Evolutionary conservation across 192 early-diverging fungal species (phyloP).

Genomic region (Coemansia sp.): DNA sequence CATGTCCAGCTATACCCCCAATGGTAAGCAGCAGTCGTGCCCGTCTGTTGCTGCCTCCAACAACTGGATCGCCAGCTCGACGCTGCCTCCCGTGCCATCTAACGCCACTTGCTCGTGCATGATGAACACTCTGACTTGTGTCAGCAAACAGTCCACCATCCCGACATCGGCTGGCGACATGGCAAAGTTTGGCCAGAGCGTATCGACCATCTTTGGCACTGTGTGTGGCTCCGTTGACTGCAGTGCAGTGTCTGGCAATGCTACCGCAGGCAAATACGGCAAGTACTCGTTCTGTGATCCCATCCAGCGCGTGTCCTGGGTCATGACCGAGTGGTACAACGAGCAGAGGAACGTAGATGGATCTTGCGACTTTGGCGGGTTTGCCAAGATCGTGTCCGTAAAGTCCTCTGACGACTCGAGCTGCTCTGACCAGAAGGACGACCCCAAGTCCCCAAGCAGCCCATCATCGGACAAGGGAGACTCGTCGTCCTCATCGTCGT

Average conservation of each 20-base stretch:
- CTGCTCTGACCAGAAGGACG: constrained; percentile 44
- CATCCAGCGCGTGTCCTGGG: constrained; percentile 51
- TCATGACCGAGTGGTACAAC: constrained; percentile 55
- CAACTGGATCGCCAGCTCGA: constrained; percentile 61
- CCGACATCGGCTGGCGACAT: constrained; percentile 28
- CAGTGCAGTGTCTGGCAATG: constrained; percentile 34
- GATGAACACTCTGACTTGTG: constrained; percentile 61
- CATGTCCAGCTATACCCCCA: constrained; percentile 59
- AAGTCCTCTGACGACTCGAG: constrained; percentile 32
- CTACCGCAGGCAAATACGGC: constrained; percentile 44
- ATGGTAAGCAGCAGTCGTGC: constrained; percentile 43
- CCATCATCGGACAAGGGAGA: not conserved
- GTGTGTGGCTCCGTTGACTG: constrained; percentile 49
- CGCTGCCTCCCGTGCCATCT: constrained; percentile 67
- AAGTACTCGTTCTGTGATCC: constrained; percentile 54
- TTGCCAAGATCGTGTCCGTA: constrained; percentile 30
- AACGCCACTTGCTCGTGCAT: constrained; percentile 68
- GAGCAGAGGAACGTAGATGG: constrained; percentile 34
- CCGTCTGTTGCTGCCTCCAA: constrained; percentile 51
- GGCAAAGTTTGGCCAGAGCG: constrained; percentile 31
- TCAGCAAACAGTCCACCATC: constrained; percentile 23
- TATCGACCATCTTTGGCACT: constrained; percentile 40
- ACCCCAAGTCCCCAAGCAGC: not conserved
- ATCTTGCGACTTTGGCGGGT: constrained; percentile 58
- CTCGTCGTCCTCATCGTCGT: not conserved